Evolutionary conservation across 1,139 yeast species (phyloP).

Genomic region (Wickerhamomyces sp.): DNA sequence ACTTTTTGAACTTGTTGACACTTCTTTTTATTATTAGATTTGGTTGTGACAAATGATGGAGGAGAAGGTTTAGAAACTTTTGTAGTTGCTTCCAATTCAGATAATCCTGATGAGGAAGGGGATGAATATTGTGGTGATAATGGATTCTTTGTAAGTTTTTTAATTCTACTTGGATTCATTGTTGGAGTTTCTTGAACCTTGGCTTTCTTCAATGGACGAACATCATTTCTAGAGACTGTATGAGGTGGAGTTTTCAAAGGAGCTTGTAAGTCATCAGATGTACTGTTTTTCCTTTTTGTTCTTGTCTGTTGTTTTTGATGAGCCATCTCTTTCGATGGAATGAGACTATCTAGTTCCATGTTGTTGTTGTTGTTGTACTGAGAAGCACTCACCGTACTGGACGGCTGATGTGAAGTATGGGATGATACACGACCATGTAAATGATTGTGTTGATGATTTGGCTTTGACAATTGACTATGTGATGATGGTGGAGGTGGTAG

Average conservation of each 20-base stretch:
- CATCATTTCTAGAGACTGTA: slow-evolving; percentile 17
- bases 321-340: background rate
- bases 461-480: slow-evolving; percentile 7
- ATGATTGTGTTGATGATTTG: background rate
- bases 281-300: slow-evolving; percentile 9
- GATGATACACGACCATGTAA: background rate
- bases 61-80: slow-evolving; percentile 21
- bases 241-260: slow-evolving; percentile 26
- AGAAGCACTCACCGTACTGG: too few species aligned
- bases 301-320: background rate
- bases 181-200: slow-evolving; percentile 22
- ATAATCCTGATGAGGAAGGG: slow-evolving; percentile 11
- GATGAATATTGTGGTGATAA: slow-evolving; percentile 24
- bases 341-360: background rate
- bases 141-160: slow-evolving; percentile 17
- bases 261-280: slow-evolving; percentile 9
- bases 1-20: slow-evolving; percentile 8
- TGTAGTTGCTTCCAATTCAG: slow-evolving; percentile 3
- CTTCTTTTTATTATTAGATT: background rate
- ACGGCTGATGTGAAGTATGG: background rate
- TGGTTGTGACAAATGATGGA: slow-evolving; percentile 19
- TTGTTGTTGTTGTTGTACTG: too few species aligned
- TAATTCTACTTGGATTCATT: slow-evolving; percentile 13
- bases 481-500: slow-evolving; percentile 41
- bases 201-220: slow-evolving; percentile 10